These are phyloP conservation scores for Tolypocladium inflatum DNA, from an alignment of 2,329 filamentous ascomycete genomes.

Conservation along the genomic window DNA sequence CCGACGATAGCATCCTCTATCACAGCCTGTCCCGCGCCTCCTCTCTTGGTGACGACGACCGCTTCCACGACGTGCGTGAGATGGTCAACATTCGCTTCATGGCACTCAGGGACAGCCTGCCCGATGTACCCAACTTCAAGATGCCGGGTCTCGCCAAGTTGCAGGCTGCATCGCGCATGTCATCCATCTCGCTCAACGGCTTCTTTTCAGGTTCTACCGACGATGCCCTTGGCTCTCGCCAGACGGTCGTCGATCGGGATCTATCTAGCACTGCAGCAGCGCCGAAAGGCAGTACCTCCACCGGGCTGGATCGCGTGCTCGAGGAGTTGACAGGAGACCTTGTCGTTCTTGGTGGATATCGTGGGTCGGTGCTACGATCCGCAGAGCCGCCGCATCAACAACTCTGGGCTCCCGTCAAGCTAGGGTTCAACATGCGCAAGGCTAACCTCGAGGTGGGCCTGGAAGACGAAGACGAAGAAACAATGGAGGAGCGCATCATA, in stretches of 20 bases:
- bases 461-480: slow-evolving; percentile 70
- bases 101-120: slow-evolving; percentile 79
- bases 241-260: slow-evolving; percentile 11
- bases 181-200: slow-evolving; percentile 21
- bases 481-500: slow-evolving; percentile 74
- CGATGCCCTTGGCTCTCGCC: slow-evolving; percentile 11
- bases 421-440: slow-evolving; percentile 83
- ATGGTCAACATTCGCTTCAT: slow-evolving; percentile 86
- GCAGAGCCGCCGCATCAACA: slow-evolving; percentile 76
- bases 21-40: slow-evolving; percentile 69
- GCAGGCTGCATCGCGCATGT: slow-evolving; percentile 20
- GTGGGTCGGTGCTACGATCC: slow-evolving; percentile 81
- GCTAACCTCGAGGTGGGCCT: slow-evolving; percentile 85
- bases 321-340: slow-evolving; percentile 72
- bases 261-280: not conserved
- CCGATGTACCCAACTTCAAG: slow-evolving; percentile 70
- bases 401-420: slow-evolving; percentile 88
- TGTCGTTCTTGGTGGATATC: slow-evolving; percentile 81
- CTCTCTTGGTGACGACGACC: slow-evolving; percentile 73
- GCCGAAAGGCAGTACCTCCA: slow-evolving; percentile 7
- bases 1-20: slow-evolving; percentile 68
- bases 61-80: slow-evolving; percentile 70
- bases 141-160: slow-evolving; percentile 53
- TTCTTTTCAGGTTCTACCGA: slow-evolving; percentile 19
- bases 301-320: slow-evolving; percentile 44